Conservation (phyloP, 2,329 filamentous ascomycete species). For the Aspergillus persii region DNA sequence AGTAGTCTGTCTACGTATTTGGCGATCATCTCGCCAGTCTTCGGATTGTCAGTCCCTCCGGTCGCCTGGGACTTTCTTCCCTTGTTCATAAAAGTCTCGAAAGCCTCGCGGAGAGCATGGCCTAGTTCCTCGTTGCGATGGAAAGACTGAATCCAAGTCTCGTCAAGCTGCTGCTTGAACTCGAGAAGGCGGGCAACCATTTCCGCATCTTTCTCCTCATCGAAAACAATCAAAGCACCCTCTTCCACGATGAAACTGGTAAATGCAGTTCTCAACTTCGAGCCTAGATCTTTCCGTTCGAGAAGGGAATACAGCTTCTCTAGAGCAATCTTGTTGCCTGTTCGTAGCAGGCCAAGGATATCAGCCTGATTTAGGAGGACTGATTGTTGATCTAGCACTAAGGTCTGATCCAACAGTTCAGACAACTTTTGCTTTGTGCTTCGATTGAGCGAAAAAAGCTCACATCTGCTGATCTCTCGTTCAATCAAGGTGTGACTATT, state of each 20-base stretch:
- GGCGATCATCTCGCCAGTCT: slow-evolving; percentile 97
- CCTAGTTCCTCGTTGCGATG: slow-evolving; percentile 71
- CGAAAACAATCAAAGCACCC: slow-evolving; percentile 74
- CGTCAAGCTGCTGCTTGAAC: slow-evolving; percentile 75
- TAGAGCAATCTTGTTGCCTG: slow-evolving; percentile 67
- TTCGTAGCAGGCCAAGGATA: slow-evolving; percentile 70
- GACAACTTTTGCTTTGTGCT: slow-evolving; percentile 78
- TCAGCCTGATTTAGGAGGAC: slow-evolving; percentile 65
- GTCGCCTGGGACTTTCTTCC: slow-evolving; percentile 66
- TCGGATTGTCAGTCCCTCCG: slow-evolving; percentile 81
- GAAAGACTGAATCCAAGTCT: slow-evolving; percentile 75
- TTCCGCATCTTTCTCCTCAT: slow-evolving; percentile 72
- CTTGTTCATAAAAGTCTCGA: slow-evolving; percentile 90
- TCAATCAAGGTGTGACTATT: slow-evolving; percentile 67
- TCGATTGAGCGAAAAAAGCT: slow-evolving; percentile 76
- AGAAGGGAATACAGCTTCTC: slow-evolving; percentile 76
- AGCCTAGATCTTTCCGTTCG: slow-evolving; percentile 67
- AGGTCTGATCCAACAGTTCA: slow-evolving; percentile 66
- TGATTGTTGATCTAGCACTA: slow-evolving; percentile 67
- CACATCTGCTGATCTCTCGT: slow-evolving; percentile 72
- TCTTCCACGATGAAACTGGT: slow-evolving; percentile 73
- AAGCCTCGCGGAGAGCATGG: slow-evolving; percentile 78
- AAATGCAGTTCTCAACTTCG: slow-evolving; percentile 70
- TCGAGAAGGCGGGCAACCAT: slow-evolving; percentile 84
- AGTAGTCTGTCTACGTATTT: slow-evolving; percentile 92